Base-by-base conservation (phyloP, 163 green algal genomes). In the Prototheca wickerhamii region DNA sequence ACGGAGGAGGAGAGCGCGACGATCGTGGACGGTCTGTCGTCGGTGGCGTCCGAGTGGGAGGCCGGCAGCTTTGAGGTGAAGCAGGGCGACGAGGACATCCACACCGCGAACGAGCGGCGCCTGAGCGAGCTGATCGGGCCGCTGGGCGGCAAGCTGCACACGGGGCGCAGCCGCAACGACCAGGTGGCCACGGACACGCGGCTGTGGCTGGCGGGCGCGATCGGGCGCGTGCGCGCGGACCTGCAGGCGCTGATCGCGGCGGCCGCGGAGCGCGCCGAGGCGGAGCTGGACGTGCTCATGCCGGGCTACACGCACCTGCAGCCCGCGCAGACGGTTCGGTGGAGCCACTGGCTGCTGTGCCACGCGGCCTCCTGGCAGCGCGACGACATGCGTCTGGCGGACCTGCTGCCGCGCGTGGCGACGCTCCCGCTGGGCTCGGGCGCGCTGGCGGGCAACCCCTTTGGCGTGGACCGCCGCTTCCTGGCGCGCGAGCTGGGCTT, bases 241-340 rank as follows among this genome's bases (percentile, higher is more conserved):
- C 71, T 97, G 67, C 80, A 86, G 20, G 83, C 89, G 67, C 78
- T 96, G 7, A 88, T 97, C 42, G 69, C 59, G 4, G 83, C 88
- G 12, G 85, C 88, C 5, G 67, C 78, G 10, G 85, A 92, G 52
- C 71, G 89, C 6, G 87, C 90, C 12, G 87, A 92, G 72, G 77
- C 74, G 5, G 93, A 98, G 68, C 79, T 83, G 34, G 91, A 96
- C 50, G 83, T 98, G 30, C 78, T 99, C 29, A 96, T 99, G 89
- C 94, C 94, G 8, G 93, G 94, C 25, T 98, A 96, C 78, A 98
- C 92, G 1, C 92, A 98, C 80, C 77, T 98, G 49, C 92, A 98
- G 77, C 79, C 84, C 26, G 91, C 91, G 29, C 90, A 96, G 82
- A 89, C 89, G 3, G 89, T 99, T 54, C 86, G 94, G 7, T 96